Conservation (phyloP, 352 stramenopile genomes). For the Pythium rhizo-oryzae region DNA sequence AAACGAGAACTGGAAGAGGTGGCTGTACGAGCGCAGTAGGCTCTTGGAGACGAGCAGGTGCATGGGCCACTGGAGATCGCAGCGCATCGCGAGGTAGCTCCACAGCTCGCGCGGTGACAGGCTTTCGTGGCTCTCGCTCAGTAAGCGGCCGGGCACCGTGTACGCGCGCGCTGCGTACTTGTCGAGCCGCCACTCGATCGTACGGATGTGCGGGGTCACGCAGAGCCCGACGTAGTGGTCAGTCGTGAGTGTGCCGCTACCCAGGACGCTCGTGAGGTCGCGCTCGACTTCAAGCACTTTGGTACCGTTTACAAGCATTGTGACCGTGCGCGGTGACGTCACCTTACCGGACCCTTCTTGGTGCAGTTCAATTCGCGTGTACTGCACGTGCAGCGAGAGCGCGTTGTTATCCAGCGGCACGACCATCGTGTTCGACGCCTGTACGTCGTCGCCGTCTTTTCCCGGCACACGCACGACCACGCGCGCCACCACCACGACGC, state of each 20-base stretch:
- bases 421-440: not conserved
- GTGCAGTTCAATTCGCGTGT: slow-evolving; percentile 19
- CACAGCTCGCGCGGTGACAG: slow-evolving; percentile 60
- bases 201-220: slow-evolving; percentile 37
- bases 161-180: slow-evolving; percentile 51
- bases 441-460: not conserved
- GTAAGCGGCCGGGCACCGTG: slow-evolving; percentile 24
- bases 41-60: slow-evolving; percentile 65
- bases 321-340: not conserved
- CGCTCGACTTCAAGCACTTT: slow-evolving; percentile 14
- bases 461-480: not conserved
- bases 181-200: slow-evolving; percentile 55
- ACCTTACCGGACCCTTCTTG: slow-evolving; percentile 12
- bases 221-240: slow-evolving; percentile 66
- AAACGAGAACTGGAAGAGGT: slow-evolving; percentile 83
- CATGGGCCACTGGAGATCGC: slow-evolving; percentile 63
- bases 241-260: slow-evolving; percentile 30
- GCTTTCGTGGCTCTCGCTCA: slow-evolving; percentile 43
- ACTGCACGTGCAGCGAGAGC: slow-evolving; percentile 10
- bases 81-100: slow-evolving; percentile 52
- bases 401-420: slow-evolving; percentile 5
- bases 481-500: not conserved
- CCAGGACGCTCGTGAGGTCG: slow-evolving; percentile 16
- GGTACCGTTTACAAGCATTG: slow-evolving; percentile 20
- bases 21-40: slow-evolving; percentile 58